Base-by-base conservation (phyloP, 2,329 filamentous ascomycete species). In the Colletotrichum echinochloae region DNA sequence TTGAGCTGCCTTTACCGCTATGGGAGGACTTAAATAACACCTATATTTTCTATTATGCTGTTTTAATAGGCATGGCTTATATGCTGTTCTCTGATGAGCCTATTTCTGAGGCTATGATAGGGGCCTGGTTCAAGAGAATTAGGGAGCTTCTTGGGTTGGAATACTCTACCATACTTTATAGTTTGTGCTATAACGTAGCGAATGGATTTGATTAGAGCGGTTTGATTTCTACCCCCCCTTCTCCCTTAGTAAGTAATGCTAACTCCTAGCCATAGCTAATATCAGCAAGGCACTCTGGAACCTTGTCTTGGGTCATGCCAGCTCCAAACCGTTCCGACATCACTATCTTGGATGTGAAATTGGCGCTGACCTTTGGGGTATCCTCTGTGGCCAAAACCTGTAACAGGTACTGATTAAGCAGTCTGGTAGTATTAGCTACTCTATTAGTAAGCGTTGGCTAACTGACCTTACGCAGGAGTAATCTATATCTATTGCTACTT, bases 61-160 rank as follows among this genome's bases (percentile, higher is more conserved):
- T 77, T 41, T 80, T 80, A 65, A 78, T 64, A 11, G 81, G 1
- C 5, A 57, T 20, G 20, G 54, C 2, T 28, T 57, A 57, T 41
- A 18, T 41, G 28, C 33, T 57, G 16, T 57, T 9, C 26, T 1
- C 14, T 7, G 30, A 41, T 5, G 20, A 57, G 16, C 54, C 54
- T 12, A 57, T 57, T 57, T 57, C 35, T 12, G 9, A 57, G 7
- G 35, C 54, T 16, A 57, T 57, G 9, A 57, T 57, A n/a, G 54
- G 35, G n/a, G 33, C 33, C 35, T 39, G 1, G 12, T 57, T 57
- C 18, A 57, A 41, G 18, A 57, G 54, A 41, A 20, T 57, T 18
- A 18, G 35, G 6, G 9, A 57, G 35, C 35, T 57, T 57, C n/a
- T 57, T 41, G n/a, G 54, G 35, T 41, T 41, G 4, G n/a, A 16